phyloP scores from a whole-genome alignment of 1,284 basidiomycete genomes.

The Ustilago cynodontis region DNA sequence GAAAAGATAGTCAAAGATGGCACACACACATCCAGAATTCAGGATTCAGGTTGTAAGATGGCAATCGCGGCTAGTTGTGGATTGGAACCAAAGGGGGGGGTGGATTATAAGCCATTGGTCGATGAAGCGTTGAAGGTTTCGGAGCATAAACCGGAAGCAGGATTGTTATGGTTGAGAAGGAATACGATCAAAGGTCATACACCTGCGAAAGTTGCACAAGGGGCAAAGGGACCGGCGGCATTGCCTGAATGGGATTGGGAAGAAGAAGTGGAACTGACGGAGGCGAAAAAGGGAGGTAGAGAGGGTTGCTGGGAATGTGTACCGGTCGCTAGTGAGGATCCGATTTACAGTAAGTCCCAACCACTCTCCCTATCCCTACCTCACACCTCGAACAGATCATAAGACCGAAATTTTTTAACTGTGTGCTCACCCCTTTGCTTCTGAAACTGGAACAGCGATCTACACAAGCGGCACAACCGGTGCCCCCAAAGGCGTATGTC shows the following conservation, averaged over 20 bases:
- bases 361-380: not conserved
- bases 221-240: slow-evolving; percentile 26
- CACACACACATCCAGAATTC: slow-evolving; percentile 54
- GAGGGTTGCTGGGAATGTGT: slow-evolving; percentile 54
- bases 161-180: slow-evolving; percentile 55
- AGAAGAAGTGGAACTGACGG: slow-evolving; percentile 36
- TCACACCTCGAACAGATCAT: not conserved
- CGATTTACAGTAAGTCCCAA: slow-evolving; percentile 38
- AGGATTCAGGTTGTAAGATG: slow-evolving; percentile 59
- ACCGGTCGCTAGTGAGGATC: slow-evolving; percentile 60
- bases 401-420: not conserved
- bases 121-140: slow-evolving; percentile 55
- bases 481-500: slow-evolving; percentile 63
- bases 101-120: slow-evolving; percentile 66
- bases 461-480: slow-evolving; percentile 66
- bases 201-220: slow-evolving; percentile 31
- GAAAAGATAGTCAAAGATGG: slow-evolving; percentile 6
- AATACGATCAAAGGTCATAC: slow-evolving; percentile 58
- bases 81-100: slow-evolving; percentile 61
- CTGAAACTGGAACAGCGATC: slow-evolving; percentile 25
- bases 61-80: slow-evolving; percentile 64
- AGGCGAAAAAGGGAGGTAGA: slow-evolving; percentile 34
- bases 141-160: slow-evolving; percentile 53
- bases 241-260: slow-evolving; percentile 63
- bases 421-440: too few relatives aligned